Base-by-base conservation (phyloP, 1,139 yeast genomes). In the Geotrichum candidum region DNA sequence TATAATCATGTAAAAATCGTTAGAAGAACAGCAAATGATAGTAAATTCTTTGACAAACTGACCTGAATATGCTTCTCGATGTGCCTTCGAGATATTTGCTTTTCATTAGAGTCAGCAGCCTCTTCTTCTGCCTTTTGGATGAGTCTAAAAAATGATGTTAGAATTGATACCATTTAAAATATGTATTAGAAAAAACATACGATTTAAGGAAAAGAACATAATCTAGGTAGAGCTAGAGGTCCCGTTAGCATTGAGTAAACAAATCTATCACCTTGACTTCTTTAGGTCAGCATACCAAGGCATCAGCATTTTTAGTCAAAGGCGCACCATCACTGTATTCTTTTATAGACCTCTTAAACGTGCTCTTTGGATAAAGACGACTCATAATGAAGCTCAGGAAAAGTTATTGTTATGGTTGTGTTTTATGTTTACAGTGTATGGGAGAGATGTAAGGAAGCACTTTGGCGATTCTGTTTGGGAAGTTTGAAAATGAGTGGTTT, bases 201-300 rank as follows among this genome's bases (percentile, higher is more conserved):
- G 53, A 31, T 35, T 59, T 56, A n/a, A 59, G 61, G 41, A 59
- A 59, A 15, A 59, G 33, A 13, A 59, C 51, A 25, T 59, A 59
- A 46, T 59, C 59, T 13, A 59, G 46, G 22, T 59, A 59, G 10
- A 59, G 56, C 60, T 57, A 22, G 10, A 6, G 22, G 48, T 13
- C n/a, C n/a, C 15, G 29, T 38, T 13, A 25, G n/a, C 45, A 25
- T 15, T 18, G 29, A 13, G 10, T 11, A 35, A 54, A n/a, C 27
- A 45, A 54, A 41, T n/a, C 13, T 23, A 25, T 4, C 22, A 23
- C 3, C 11, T 10, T 6, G 29, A 51, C 22, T 13, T 22, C 33
- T n/a, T 22, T 51, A 23, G 6, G 11, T 5, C 15, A 18, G 29
- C 56, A 13, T 57, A 57, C 60, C 51, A 59, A 52, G 13, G 56